Evolutionary conservation across 202 grass and related monocot genomes (phyloP), one percentile per base, ranked within the genome.

Genomic region (Cymbopogon flexuosus): DNA sequence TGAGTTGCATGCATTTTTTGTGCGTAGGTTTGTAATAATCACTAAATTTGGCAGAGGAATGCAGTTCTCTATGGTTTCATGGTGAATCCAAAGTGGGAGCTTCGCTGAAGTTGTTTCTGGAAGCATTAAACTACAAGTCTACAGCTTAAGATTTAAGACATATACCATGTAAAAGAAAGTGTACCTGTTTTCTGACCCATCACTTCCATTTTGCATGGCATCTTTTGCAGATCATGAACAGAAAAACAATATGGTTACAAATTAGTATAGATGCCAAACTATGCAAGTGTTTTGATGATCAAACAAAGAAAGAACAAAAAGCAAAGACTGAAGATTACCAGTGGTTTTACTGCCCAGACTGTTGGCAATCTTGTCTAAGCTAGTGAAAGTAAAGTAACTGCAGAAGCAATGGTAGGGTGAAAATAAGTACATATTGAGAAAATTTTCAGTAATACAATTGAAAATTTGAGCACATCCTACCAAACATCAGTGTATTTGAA

Each of bases 341-440:
- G 68, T 68, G 74, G 23, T 77, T 85, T 60, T 85, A 89, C 66
- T 80, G 35, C 82, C 81, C 37, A 97, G 68, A 70, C 37, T 87
- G 75, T 73, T 91, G n/a, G 87, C 52, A 36, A 98, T 89, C 89
- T 95, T 94, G 60, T 94, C 90, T 69, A 93, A 81, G 81, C 86
- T 91, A 78, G 73, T 93, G 81, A 93, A 98, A 56, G 92, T 94
- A 73, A 93, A 95, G 81, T 87, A 98, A 86, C 95, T 98, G 81
- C 86, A 93, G 2, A 29, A 85, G 19, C 12, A 71, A 85, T 57
- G 45, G 41, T 39, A 85, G 10, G 18, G 4, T 51, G 3, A 72
- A n/a, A 62, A 89, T 78, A 43, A 86, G 66, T 3, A 37, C 13
- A 71, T 58, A 54, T 18, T 42, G 13, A 70, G 12, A 63, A 33